These are phyloP conservation scores for Saccharomycopsis fibuligera DNA, from an alignment of 805 yeast genomes.

Conservation along the genomic window DNA sequence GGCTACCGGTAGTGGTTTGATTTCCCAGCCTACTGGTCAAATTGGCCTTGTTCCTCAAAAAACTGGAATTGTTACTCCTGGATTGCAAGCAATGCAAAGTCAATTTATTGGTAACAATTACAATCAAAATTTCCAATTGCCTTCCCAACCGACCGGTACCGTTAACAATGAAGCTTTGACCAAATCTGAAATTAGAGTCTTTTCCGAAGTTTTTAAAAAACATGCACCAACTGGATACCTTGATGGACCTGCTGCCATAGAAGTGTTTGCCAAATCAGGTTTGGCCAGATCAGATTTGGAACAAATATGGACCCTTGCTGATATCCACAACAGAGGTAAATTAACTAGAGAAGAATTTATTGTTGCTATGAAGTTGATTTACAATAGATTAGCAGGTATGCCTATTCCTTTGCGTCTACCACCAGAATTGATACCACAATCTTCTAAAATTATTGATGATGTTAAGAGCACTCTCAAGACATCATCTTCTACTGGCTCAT, in stretches of 20 bases:
- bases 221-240: constrained; percentile 53
- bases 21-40: constrained; percentile 27
- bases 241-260: constrained; percentile 76
- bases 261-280: constrained; percentile 87
- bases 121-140: constrained; percentile 26
- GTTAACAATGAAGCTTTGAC: constrained; percentile 71
- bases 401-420: constrained; percentile 81
- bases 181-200: constrained; percentile 44
- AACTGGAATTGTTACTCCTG: constrained; percentile 59
- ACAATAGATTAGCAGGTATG: constrained; percentile 81
- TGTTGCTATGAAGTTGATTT: constrained; percentile 94
- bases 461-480: constrained; percentile 54
- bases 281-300: constrained; percentile 80
- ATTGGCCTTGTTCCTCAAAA: constrained; percentile 51
- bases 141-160: constrained; percentile 27
- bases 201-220: constrained; percentile 70
- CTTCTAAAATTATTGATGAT: constrained; percentile 64
- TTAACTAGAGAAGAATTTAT: constrained; percentile 88
- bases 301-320: constrained; percentile 85
- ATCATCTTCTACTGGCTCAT: neutral
- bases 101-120: constrained; percentile 26
- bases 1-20: constrained; percentile 23
- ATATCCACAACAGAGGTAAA: constrained; percentile 73
- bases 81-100: constrained; percentile 20
- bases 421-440: constrained; percentile 85